Conservation (phyloP, 2,329 filamentous ascomycete species). For the Juglanconis sp. region DNA sequence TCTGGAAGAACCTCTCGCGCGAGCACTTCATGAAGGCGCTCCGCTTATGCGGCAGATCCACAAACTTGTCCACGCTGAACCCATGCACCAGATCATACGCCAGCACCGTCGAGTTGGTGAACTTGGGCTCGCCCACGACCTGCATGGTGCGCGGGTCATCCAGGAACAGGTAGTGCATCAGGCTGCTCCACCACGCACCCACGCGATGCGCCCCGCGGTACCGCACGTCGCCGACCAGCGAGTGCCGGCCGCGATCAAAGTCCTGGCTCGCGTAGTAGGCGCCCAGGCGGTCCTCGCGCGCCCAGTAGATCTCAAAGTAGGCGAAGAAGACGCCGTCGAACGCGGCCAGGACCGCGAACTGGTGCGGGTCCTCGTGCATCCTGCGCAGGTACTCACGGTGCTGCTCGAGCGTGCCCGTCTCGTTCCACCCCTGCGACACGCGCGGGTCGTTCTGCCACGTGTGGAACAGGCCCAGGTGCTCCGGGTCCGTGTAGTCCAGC, state of each 20-base stretch:
- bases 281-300: conserved; percentile 55
- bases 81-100: conserved; percentile 74
- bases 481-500: conserved; percentile 61
- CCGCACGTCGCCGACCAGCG: conserved; percentile 55
- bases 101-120: conserved; percentile 65
- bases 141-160: conserved; percentile 56
- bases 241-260: conserved; percentile 58
- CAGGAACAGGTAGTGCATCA: conserved; percentile 62
- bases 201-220: conserved; percentile 61
- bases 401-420: conserved; percentile 71
- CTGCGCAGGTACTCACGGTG: conserved; percentile 69
- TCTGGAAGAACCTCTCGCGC: conserved; percentile 67
- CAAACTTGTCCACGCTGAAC: conserved; percentile 68
- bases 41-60: conserved; percentile 70
- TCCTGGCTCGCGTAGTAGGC: conserved; percentile 54
- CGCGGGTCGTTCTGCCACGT: conserved; percentile 82
- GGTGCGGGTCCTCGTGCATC: conserved; percentile 69
- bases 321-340: conserved; percentile 71
- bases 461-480: conserved; percentile 70
- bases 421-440: conserved; percentile 76
- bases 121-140: conserved; percentile 69
- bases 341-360: conserved; percentile 64
- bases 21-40: conserved; percentile 64
- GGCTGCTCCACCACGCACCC: conserved; percentile 58
- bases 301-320: conserved; percentile 82